Conservation (phyloP, 352 stramenopile genomes). For the Phytopythium helicoides region DNA sequence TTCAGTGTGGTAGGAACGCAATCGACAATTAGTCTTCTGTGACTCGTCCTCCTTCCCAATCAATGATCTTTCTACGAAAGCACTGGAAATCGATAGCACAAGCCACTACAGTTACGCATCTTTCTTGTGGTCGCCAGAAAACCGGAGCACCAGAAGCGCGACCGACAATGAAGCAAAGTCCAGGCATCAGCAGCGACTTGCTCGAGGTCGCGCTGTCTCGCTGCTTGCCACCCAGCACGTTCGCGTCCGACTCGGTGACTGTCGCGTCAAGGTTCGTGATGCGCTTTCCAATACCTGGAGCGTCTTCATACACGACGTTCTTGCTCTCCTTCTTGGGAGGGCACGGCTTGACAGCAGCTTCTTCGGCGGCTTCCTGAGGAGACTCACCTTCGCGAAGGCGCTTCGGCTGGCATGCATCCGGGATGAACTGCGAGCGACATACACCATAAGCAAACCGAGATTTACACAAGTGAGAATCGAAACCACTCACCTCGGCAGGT, state of each 20-base stretch:
- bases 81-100: not conserved
- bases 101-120: constrained; percentile 60
- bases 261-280: constrained; percentile 29
- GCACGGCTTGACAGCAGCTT: constrained; percentile 61
- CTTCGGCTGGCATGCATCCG: constrained; percentile 57
- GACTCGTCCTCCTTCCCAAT: no score
- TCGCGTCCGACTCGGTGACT: constrained; percentile 32
- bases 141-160: constrained; percentile 43
- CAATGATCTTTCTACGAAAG: no score
- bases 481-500: constrained; percentile 27
- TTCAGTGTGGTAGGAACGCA: not conserved
- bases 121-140: constrained; percentile 77
- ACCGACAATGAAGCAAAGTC: constrained; percentile 51
- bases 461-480: not conserved
- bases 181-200: constrained; percentile 45
- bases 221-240: constrained; percentile 35
- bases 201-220: constrained; percentile 18
- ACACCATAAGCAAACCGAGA: constrained; percentile 1
- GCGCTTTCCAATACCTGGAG: constrained; percentile 60
- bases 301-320: constrained; percentile 44
- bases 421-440: constrained; percentile 24
- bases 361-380: constrained; percentile 27
- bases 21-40: not conserved
- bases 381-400: constrained; percentile 49
- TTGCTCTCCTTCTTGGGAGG: constrained; percentile 58